Conservation (phyloP, 306 rosid species). For the Castanea sativa region DNA sequence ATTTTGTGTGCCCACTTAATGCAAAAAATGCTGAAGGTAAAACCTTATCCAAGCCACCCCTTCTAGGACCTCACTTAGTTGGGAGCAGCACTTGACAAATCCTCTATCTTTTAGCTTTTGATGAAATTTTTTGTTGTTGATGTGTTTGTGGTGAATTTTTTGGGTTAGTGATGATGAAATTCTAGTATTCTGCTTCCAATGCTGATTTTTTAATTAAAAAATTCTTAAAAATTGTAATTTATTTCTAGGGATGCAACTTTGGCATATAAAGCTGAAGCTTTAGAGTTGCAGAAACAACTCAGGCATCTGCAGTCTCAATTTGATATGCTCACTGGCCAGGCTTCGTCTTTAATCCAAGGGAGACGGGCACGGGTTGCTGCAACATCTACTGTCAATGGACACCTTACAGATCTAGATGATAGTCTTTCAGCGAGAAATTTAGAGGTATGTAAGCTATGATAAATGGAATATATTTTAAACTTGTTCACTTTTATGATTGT, state of each 20-base stretch:
- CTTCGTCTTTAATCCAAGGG: constrained; percentile 81
- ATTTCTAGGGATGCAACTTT: constrained; percentile 68
- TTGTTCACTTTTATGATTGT: not conserved
- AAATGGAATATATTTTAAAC: not conserved
- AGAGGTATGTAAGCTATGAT: constrained; percentile 45
- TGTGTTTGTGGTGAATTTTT: not conserved
- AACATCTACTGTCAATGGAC: constrained; percentile 89
- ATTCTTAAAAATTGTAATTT: not conserved
- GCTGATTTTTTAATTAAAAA: not conserved
- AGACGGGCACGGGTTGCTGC: constrained; percentile 91
- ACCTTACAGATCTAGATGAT: constrained; percentile 71
- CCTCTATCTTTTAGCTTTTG: not conserved
- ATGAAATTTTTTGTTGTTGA: not conserved
- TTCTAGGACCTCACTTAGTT: not conserved
- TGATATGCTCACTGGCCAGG: constrained; percentile 83
- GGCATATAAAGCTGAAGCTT: constrained; percentile 74
- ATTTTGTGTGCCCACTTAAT: not conserved
- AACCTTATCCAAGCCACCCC: not conserved
- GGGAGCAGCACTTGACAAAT: not conserved
- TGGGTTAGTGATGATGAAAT: not conserved
- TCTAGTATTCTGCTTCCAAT: not conserved
- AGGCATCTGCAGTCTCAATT: constrained; percentile 70
- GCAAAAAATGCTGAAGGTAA: not conserved
- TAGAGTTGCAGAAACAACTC: constrained; percentile 74
- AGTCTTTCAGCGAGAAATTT: constrained; percentile 84